Percentiles rank a stretch among this genome's conserved stretches.
phyloP scores from a whole-genome alignment of 1,284 basidiomycete species.

The Apiotrichum mycotoxinovorans region DNA sequence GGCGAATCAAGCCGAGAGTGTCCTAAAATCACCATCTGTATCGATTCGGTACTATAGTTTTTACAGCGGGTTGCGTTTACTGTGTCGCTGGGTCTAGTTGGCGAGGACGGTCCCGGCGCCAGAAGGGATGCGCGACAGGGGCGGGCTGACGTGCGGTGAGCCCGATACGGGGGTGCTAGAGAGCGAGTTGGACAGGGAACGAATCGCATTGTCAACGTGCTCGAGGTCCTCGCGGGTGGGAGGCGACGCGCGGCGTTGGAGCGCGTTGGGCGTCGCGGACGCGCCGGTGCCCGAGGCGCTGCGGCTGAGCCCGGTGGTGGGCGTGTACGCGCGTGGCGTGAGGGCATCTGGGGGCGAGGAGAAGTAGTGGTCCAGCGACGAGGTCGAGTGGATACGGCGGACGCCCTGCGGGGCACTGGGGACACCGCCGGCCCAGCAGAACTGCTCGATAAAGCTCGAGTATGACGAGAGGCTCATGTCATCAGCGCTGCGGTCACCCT shows the following conservation, averaged over 20 bases:
- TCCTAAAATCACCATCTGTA: background rate
- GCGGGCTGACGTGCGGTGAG: constrained; percentile 2
- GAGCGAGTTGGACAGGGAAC: constrained; percentile 15
- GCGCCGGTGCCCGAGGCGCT: constrained; percentile 5
- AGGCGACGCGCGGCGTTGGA: constrained; percentile 6
- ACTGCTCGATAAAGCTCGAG: constrained; percentile 49
- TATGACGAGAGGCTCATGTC: constrained; percentile 37
- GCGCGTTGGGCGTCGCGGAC: background rate
- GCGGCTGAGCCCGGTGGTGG: constrained; percentile 9
- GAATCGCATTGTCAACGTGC: constrained; percentile 23
- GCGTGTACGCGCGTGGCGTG: constrained; percentile 19
- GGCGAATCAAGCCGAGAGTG: background rate
- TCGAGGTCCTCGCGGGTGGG: constrained; percentile 23
- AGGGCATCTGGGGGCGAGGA: constrained; percentile 17
- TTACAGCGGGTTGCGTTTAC: background rate
- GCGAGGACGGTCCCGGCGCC: constrained; percentile 13
- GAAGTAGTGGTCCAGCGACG: constrained; percentile 43
- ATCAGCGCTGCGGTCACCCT: constrained; percentile 21
- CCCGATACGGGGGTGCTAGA: constrained; percentile 17
- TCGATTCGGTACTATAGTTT: background rate
- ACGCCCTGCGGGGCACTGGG: background rate
- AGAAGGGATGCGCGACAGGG: constrained; percentile 7
- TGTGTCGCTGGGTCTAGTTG: background rate
- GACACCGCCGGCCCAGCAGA: constrained; percentile 19
- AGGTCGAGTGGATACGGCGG: constrained; percentile 25